Conservation (phyloP, 1,284 basidiomycete species). For the Spongispora temasekensis region DNA sequence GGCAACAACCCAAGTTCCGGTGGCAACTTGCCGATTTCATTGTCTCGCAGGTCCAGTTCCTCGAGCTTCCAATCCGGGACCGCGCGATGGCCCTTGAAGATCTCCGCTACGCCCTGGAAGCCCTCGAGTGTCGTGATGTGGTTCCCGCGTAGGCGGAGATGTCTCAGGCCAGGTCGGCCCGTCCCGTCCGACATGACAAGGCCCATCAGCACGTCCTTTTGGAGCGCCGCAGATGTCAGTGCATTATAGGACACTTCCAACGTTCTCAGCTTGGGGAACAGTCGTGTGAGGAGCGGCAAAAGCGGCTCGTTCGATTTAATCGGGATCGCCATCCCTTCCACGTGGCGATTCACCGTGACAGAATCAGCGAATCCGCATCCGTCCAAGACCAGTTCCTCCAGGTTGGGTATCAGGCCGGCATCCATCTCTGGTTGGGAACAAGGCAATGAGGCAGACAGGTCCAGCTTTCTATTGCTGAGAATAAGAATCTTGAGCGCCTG, state of each 20-base stretch:
- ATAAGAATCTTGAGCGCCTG: slow-evolving; percentile 58
- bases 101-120: slow-evolving; percentile 56
- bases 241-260: slow-evolving; percentile 76
- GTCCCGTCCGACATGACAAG: slow-evolving; percentile 47
- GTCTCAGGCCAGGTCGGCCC: slow-evolving; percentile 54
- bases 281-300: slow-evolving; percentile 54
- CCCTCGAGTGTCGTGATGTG: slow-evolving; percentile 59
- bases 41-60: slow-evolving; percentile 77
- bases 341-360: slow-evolving; percentile 45
- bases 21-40: slow-evolving; percentile 68
- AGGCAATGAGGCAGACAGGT: slow-evolving; percentile 62
- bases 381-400: slow-evolving; percentile 73
- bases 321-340: slow-evolving; percentile 34
- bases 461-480: slow-evolving; percentile 65
- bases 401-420: slow-evolving; percentile 51
- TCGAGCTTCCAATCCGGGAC: slow-evolving; percentile 71
- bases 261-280: slow-evolving; percentile 68
- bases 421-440: slow-evolving; percentile 29
- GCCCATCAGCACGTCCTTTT: slow-evolving; percentile 43
- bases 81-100: slow-evolving; percentile 63
- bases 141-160: slow-evolving; percentile 69
- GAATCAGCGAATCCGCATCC: slow-evolving; percentile 66
- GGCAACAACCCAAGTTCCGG: slow-evolving; percentile 71
- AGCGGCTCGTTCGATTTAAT: slow-evolving; percentile 51
- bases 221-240: slow-evolving; percentile 55